Base-by-base conservation (phyloP, 2,329 filamentous ascomycete genomes). In the Colletotrichum aenigma region DNA sequence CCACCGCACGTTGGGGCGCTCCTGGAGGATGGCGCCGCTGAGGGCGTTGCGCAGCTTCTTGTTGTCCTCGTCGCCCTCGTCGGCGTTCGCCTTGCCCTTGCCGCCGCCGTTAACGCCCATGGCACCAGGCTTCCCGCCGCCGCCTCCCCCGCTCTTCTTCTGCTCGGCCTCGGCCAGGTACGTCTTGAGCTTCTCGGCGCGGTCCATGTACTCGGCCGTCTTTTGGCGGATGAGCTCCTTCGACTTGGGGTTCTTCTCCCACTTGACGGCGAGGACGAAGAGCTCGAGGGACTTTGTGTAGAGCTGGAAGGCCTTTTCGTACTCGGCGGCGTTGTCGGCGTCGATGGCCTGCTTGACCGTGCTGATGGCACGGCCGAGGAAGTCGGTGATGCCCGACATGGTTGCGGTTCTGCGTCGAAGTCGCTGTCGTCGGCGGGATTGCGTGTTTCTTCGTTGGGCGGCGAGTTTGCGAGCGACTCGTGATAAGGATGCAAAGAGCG, bases 251-350 rank as follows among this genome's bases (percentile, higher is more conserved):
- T 98, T 98, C 91, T 98, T 99, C 88, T 99, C 97, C 96, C 96
- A 99, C 89, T 99, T 99, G 76, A 99, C 91, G 38, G 97, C 97
- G 77, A 98, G 94, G 94, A 99, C 98, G 89, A 98, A 99, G 74
- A 98, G 92, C 87, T 99, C 96, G 80, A 99, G 94, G 67, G 96
- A 94, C 80, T 95, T 93, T 89, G 98, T 98, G 91, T 99, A 99
- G 78, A 94, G 91, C 83, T 98, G 95, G 85, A 98, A 98, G 72
- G 97, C 97, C 86, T 97, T 96, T 82, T 98, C 96, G 87, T 99
- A 99, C 84, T 98, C 95, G 84, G 95, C 96, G 61, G 95, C 94
- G 79, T 96, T 98, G 88, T 99, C 97, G 81, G 94, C 93, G 84
- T 98, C 96, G 88, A 99, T 98, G 80, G 97, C 97, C 86, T 98